phyloP scores from a whole-genome alignment of 805 yeast species.

The Ogataea degrootiae region DNA sequence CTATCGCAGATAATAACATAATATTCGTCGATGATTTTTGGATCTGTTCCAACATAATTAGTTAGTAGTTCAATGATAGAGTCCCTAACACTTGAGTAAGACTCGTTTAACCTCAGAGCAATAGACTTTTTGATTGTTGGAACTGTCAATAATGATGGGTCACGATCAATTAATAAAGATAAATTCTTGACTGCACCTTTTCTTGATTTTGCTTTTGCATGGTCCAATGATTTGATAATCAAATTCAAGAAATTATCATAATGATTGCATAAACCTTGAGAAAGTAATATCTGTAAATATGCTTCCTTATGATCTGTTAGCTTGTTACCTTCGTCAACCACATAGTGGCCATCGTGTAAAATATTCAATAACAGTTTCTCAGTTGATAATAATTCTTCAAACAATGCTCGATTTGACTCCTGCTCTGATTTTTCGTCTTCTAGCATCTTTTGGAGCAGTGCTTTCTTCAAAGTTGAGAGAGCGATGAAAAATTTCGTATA shows the following conservation, averaged over 20 bases:
- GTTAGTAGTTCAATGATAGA: conserved; percentile 68
- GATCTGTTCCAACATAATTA: conserved; percentile 39
- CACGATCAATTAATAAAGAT: conserved; percentile 48
- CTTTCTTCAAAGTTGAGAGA: background rate
- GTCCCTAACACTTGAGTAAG: conserved; percentile 69
- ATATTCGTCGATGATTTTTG: conserved; percentile 43
- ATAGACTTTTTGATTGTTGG: conserved; percentile 51
- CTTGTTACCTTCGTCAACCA: too few relatives aligned
- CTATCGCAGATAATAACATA: conserved; percentile 45
- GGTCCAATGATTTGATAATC: conserved; percentile 43
- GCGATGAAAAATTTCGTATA: background rate
- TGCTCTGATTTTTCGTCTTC: too few relatives aligned
- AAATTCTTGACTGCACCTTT: conserved; percentile 64
- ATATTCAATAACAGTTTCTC: too few relatives aligned
- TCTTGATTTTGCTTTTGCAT: conserved; percentile 47
- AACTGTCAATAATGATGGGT: conserved; percentile 45
- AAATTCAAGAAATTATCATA: conserved; percentile 52
- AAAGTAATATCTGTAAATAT: conserved; percentile 24
- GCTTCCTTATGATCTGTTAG: background rate
- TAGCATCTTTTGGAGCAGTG: too few relatives aligned
- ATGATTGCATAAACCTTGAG: conserved; percentile 31
- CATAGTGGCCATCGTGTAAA: background rate
- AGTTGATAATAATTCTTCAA: too few relatives aligned
- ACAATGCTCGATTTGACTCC: too few relatives aligned
- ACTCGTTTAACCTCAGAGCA: conserved; percentile 46